Conservation (phyloP, 2,329 filamentous ascomycete genomes). For the Bipolaris bicolor region DNA sequence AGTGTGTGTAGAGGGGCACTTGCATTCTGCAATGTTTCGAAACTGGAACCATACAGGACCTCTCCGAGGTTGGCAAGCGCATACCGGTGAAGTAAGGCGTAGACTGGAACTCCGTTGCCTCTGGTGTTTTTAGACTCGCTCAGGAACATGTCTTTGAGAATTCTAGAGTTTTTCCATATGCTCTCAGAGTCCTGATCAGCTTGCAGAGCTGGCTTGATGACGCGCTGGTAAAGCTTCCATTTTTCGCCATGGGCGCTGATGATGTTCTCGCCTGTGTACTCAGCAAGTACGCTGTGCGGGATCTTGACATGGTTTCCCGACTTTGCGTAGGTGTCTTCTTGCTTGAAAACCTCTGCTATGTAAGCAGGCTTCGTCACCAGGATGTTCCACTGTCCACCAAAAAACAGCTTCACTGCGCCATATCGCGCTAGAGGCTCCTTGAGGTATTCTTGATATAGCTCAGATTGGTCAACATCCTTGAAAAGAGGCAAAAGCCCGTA, state of each 20-base stretch:
- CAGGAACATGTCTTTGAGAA: constrained; percentile 37
- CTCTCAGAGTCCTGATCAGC: constrained; percentile 31
- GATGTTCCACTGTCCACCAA: constrained; percentile 58
- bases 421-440: constrained; percentile 48
- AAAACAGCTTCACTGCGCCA: constrained; percentile 58
- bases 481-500: constrained; percentile 53
- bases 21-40: constrained; percentile 31
- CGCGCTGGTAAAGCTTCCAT: constrained; percentile 39
- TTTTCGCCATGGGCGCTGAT: constrained; percentile 41
- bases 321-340: constrained; percentile 42
- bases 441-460: constrained; percentile 51
- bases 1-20: constrained; percentile 29
- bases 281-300: constrained; percentile 38
- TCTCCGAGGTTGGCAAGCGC: constrained; percentile 49
- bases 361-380: constrained; percentile 55
- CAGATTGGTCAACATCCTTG: constrained; percentile 53
- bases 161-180: constrained; percentile 34
- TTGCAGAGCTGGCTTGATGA: constrained; percentile 43
- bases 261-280: constrained; percentile 45
- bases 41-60: constrained; percentile 37
- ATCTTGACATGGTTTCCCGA: constrained; percentile 43
- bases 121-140: constrained; percentile 30
- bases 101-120: constrained; percentile 34
- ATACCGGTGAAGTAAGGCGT: constrained; percentile 46
- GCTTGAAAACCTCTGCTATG: constrained; percentile 49